Conservation (phyloP, 176 grass and related monocot species). For the Phragmites australis region DNA sequence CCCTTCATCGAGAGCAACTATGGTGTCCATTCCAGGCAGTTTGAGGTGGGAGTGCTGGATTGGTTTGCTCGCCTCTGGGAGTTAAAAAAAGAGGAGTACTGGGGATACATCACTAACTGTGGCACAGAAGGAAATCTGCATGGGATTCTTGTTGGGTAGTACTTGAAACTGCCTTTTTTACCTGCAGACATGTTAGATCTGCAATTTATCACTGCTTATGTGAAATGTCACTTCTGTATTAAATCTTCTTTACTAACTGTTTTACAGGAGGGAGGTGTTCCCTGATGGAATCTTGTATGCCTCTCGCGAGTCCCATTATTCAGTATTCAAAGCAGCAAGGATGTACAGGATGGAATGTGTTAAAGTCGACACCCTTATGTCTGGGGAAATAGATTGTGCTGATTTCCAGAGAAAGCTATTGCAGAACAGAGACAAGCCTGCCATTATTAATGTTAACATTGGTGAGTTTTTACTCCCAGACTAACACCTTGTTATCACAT, state of each 20-base stretch:
- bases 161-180: constrained; percentile 8
- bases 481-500: neutral
- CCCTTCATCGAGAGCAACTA: constrained; percentile 95
- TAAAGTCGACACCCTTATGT: constrained; percentile 73
- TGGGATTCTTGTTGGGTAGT: constrained; percentile 90
- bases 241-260: constrained; percentile 17
- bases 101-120: constrained; percentile 95
- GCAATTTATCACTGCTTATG: neutral
- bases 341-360: constrained; percentile 93
- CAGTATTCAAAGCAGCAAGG: constrained; percentile 87
- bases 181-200: neutral
- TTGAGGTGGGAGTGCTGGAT: constrained; percentile 84
- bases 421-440: constrained; percentile 71
- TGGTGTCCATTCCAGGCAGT: constrained; percentile 83
- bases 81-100: constrained; percentile 70
- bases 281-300: constrained; percentile 77
- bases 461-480: constrained; percentile 42
- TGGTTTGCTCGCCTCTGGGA: constrained; percentile 94
- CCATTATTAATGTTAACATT: constrained; percentile 88
- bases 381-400: constrained; percentile 75
- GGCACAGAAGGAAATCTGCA: constrained; percentile 92
- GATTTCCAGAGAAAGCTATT: constrained; percentile 62
- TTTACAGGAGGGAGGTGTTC: constrained; percentile 75
- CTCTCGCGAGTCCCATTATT: constrained; percentile 81
- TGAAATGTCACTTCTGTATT: constrained; percentile 15